These are phyloP conservation scores for Colletotrichum viniferum DNA, from an alignment of 2,329 filamentous ascomycete genomes.

Conservation along the genomic window DNA sequence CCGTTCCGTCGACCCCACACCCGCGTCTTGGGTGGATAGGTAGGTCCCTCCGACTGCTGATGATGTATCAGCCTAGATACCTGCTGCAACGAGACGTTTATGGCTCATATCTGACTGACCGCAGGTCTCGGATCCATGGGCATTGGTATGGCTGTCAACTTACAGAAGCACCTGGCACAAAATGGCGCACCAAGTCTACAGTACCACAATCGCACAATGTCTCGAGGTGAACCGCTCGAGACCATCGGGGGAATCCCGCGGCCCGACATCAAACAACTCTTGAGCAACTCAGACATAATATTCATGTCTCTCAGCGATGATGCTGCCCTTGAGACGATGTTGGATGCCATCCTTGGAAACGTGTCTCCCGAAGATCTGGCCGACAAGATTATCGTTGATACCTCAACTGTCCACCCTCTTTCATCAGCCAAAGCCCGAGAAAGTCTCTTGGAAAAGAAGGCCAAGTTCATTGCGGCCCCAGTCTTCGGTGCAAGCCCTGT, in stretches of 20 bases:
- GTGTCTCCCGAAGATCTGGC: conserved; percentile 19
- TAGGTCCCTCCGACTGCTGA: background rate
- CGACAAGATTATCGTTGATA: conserved; percentile 52
- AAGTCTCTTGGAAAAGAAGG: conserved; percentile 32
- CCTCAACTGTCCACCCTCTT: conserved; percentile 53
- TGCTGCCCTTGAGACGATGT: conserved; percentile 35
- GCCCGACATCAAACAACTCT: conserved; percentile 28
- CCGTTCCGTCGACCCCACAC: background rate
- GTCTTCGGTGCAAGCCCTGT: conserved; percentile 57
- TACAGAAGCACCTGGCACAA: conserved; percentile 44
- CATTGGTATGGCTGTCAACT: conserved; percentile 51
- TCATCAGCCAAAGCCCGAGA: conserved; percentile 36
- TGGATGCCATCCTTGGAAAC: conserved; percentile 33
- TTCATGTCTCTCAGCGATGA: conserved; percentile 50
- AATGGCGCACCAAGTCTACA: conserved; percentile 29
- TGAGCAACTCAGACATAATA: conserved; percentile 34
- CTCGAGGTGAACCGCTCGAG: conserved; percentile 40
- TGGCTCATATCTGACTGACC: background rate
- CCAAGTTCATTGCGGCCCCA: conserved; percentile 46
- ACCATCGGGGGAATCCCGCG: conserved; percentile 30
- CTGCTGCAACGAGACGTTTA: background rate
- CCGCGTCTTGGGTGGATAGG: conserved; percentile 20
- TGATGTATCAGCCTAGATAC: background rate
- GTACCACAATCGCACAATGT: conserved; percentile 53
- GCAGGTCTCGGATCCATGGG: conserved; percentile 57